These are phyloP conservation scores for Cladosporium oxysporum DNA, from an alignment of 2,329 filamentous ascomycete species.

Conservation along the genomic window DNA sequence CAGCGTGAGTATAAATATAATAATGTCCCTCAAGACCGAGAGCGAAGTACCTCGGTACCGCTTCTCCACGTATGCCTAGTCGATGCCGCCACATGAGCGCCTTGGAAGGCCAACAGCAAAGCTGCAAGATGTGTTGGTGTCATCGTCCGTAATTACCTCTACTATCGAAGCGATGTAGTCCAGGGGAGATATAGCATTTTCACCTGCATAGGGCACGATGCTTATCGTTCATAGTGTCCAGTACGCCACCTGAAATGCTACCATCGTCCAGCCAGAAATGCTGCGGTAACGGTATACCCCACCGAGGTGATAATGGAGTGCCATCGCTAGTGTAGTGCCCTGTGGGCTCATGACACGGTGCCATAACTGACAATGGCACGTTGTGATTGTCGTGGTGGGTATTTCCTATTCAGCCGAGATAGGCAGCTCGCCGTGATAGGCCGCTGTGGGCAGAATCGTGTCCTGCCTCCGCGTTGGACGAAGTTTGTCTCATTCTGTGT, in stretches of 20 bases:
- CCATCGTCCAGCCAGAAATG: neutral
- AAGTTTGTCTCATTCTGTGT: neutral
- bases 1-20: neutral
- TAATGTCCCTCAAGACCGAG: neutral
- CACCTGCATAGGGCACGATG: neutral
- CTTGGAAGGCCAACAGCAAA: neutral
- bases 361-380: conserved; percentile 3
- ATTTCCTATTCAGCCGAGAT: neutral
- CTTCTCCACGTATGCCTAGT: conserved; percentile 4
- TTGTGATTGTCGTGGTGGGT: conserved; percentile 4
- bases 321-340: conserved; percentile 6
- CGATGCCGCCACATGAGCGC: neutral
- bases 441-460: neutral
- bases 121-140: neutral
- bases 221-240: neutral
- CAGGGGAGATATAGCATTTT: neutral
- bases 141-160: neutral
- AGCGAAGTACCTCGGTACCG: neutral
- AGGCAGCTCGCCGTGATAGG: neutral
- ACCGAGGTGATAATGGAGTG: conserved; percentile 2
- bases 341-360: neutral
- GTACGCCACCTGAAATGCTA: neutral
- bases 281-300: conserved; percentile 1
- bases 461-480: neutral
- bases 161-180: neutral